Percentiles rank a stretch among this genome's conserved stretches.
Evolutionary conservation across 1,284 basidiomycete genomes (phyloP).

Genomic region (Vanrija humicola): DNA sequence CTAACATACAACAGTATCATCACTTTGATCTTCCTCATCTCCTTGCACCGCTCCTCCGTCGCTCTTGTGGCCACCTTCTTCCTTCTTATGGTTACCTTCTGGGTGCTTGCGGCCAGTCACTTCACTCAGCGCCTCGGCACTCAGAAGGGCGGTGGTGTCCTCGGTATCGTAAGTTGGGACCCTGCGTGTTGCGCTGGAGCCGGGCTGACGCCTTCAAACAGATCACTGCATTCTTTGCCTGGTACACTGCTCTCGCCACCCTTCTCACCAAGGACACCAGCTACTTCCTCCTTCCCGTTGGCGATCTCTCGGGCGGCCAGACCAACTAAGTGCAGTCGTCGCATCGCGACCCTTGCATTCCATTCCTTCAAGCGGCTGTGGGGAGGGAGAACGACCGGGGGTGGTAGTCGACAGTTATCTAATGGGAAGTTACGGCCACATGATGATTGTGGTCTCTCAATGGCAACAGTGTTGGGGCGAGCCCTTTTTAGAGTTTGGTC

Average conservation of each 20-base stretch:
- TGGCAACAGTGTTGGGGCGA: too few species aligned
- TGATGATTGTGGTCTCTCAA: too few species aligned
- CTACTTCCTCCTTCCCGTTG: conserved; percentile 53
- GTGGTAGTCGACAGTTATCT: too few species aligned
- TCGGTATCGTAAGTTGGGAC: conserved; percentile 54
- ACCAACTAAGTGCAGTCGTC: too few species aligned
- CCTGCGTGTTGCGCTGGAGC: background rate
- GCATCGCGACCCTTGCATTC: too few species aligned
- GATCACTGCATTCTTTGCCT: conserved; percentile 38
- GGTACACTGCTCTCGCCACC: conserved; percentile 53
- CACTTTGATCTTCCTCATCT: conserved; percentile 66
- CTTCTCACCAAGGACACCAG: conserved; percentile 51
- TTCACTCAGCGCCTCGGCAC: conserved; percentile 30
- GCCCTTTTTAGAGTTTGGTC: too few species aligned
- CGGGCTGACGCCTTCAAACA: conserved; percentile 7
- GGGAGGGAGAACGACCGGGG: too few species aligned
- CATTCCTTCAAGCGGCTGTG: too few species aligned
- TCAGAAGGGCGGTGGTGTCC: conserved; percentile 65
- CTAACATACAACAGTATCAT: conserved; percentile 9
- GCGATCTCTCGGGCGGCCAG: conserved; percentile 34
- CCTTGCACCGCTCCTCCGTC: conserved; percentile 17
- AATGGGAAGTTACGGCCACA: too few species aligned
- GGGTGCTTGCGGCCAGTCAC: conserved; percentile 47
- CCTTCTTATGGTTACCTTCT: conserved; percentile 60
- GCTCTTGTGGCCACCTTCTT: conserved; percentile 56